Percentiles rank a stretch among this genome's conserved stretches.
These are phyloP conservation scores for Sindora glabra DNA, from an alignment of 306 rosid genomes.

Conservation along the genomic window DNA sequence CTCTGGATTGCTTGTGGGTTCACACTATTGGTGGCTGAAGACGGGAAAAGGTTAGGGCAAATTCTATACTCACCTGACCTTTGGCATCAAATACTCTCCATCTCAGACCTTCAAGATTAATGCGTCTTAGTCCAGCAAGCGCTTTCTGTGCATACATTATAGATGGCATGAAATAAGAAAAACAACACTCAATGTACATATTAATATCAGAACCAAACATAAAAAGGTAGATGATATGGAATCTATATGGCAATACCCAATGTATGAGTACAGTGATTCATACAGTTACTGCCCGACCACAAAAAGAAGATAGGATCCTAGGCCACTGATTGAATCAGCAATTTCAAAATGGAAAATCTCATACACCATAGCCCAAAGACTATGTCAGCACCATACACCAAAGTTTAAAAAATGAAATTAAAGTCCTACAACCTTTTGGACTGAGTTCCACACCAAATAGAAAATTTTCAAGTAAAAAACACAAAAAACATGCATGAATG, in stretches of 20 bases:
- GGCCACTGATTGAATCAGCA: not conserved
- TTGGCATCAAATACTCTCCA: slow-evolving; percentile 94
- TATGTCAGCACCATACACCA: not conserved
- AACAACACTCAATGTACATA: not conserved
- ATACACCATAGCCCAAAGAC: not conserved
- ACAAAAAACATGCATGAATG: too few species aligned
- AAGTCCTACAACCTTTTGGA: too few species aligned
- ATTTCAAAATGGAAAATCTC: not conserved
- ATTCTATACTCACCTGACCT: slow-evolving; percentile 56
- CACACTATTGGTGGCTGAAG: not conserved
- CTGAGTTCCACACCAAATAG: too few species aligned
- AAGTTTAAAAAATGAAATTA: too few species aligned
- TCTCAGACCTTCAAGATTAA: slow-evolving; percentile 75
- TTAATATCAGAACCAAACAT: not conserved
- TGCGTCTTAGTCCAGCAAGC: slow-evolving; percentile 78
- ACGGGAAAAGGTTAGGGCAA: not conserved
- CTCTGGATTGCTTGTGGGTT: not conserved
- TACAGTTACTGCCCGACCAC: not conserved
- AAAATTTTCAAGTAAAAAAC: too few species aligned
- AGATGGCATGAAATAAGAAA: not conserved
- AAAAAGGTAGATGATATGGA: not conserved
- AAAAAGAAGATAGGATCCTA: not conserved
- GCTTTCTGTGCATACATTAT: slow-evolving; percentile 54
- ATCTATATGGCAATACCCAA: not conserved
- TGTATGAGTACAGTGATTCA: not conserved